Base-by-base conservation (phyloP, 208 protist genomes). In the Wallacemonas rigidus region DNA sequence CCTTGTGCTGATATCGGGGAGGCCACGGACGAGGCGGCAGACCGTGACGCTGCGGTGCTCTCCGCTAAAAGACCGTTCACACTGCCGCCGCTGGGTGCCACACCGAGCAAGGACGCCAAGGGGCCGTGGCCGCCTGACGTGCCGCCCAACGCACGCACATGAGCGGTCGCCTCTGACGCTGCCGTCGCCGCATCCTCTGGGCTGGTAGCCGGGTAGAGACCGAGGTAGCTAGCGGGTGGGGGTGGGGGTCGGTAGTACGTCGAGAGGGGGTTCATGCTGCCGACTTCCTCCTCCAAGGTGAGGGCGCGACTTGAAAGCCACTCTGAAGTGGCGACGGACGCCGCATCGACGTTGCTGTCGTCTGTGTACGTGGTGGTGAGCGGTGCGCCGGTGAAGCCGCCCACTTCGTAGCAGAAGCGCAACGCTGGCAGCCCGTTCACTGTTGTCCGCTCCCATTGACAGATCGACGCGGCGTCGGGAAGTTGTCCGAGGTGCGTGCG, bases 261-360 rank as follows among this genome's bases (percentile, higher is more conserved):
- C 15, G 83, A 78, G 62, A 95, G 89, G 6, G 90, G 90, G 75
- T 95, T 95, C 41, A 88, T 77, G 69, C 77, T 73, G 3, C 87
- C 87, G 11, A 92, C 72, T 69, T 86, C 85, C 38, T 90, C 87
- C 56, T 95, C 90, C 43, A 92, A 58, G 57, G 72, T 74, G 8
- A 78, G 48, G 35, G 78, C 77, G 11, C 81, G 81, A 43, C 39
- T 75, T 7, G 72, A 72, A 2, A 67, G 12, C 84, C 78, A 82
- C 71, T 85, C 82, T 3, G 84, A 77, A 14, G 81, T 77, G 14
- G 67, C 71, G 44, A 84, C 76, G n/a, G 76, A 82, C 57, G 72
- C 48, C 12, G 47, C 72, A 48, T 65, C 69, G 47, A 44, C 62
- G 41, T 75, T 74, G 12, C 53, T 40, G n/a, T 86, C 77, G 15